These are phyloP conservation scores for Poa annua DNA, from an alignment of 176 grass and related monocot species.

Conservation along the genomic window DNA sequence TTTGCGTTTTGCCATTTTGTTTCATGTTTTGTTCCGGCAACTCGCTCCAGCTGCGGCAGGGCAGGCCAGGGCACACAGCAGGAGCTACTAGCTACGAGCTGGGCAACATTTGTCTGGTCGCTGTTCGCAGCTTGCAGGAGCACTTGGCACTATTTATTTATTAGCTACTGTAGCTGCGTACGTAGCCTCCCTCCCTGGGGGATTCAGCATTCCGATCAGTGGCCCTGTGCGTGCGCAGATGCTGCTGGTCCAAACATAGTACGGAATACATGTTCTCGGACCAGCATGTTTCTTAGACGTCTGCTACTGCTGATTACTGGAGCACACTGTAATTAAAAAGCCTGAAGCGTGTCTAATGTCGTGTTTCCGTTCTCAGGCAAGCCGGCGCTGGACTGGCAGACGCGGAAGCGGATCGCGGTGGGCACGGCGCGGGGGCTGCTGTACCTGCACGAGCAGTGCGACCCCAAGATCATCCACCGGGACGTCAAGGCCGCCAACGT, in stretches of 20 bases:
- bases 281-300: not conserved
- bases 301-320: not conserved
- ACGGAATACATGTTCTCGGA: no score
- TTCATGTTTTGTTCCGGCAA: not conserved
- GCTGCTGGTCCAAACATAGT: constrained; percentile 8
- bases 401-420: constrained; percentile 71
- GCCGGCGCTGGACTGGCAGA: constrained; percentile 70
- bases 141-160: not conserved
- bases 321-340: not conserved
- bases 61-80: not conserved
- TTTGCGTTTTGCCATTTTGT: constrained; percentile 22
- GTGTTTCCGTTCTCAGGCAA: constrained; percentile 40
- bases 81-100: not conserved
- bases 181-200: not conserved
- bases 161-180: not conserved
- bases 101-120: not conserved
- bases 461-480: constrained; percentile 93
- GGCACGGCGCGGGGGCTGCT: constrained; percentile 64
- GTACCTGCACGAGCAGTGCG: constrained; percentile 93
- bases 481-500: constrained; percentile 93
- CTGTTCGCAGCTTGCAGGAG: not conserved
- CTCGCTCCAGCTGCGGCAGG: not conserved
- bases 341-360: not conserved
- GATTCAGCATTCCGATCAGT: constrained; percentile 1
- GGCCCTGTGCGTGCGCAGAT: not conserved